Evolutionary conservation across 352 stramenopile species (phyloP).

Genomic region (Pythium diclinum): DNA sequence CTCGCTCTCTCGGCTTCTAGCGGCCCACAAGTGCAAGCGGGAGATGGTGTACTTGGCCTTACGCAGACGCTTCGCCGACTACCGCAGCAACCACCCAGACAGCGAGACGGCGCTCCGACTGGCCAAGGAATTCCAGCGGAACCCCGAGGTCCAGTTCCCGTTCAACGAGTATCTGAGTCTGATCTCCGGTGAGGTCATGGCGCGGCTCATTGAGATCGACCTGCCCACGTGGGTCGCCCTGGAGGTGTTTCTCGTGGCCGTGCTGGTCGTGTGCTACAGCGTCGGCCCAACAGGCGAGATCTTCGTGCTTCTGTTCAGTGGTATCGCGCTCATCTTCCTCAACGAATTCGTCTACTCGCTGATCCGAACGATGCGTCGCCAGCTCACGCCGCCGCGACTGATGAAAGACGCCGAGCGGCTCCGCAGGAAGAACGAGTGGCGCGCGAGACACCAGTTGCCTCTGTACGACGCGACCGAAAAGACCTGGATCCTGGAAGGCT

Average conservation of each 20-base stretch:
- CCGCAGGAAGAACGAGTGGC: slow-evolving; percentile 52
- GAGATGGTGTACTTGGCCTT: slow-evolving; percentile 68
- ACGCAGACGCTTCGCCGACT: slow-evolving; percentile 64
- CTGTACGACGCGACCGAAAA: slow-evolving; percentile 40
- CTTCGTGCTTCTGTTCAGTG: slow-evolving; percentile 39
- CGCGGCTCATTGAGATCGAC: slow-evolving; percentile 67
- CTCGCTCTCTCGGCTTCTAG: slow-evolving; percentile 30
- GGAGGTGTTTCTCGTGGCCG: slow-evolving; percentile 38
- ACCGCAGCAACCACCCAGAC: slow-evolving; percentile 67
- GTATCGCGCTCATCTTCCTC: slow-evolving; percentile 41
- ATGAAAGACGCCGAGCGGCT: slow-evolving; percentile 60
- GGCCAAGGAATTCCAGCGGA: slow-evolving; percentile 64
- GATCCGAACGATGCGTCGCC: slow-evolving; percentile 42
- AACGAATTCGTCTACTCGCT: slow-evolving; percentile 50
- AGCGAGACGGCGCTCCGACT: slow-evolving; percentile 33
- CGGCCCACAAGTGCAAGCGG: slow-evolving; percentile 38
- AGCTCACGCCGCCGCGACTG: slow-evolving; percentile 49
- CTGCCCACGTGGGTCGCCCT: slow-evolving; percentile 60
- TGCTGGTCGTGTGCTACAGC: slow-evolving; percentile 47
- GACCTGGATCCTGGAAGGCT: slow-evolving; percentile 38
- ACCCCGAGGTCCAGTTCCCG: slow-evolving; percentile 50
- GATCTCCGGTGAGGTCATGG: slow-evolving; percentile 76
- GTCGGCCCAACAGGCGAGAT: slow-evolving; percentile 39
- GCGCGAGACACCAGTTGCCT: slow-evolving; percentile 38
- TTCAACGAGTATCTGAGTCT: slow-evolving; percentile 81